These are phyloP conservation scores for Eurotiales sp. DNA, from an alignment of 2,329 filamentous ascomycete genomes.

Conservation along the genomic window DNA sequence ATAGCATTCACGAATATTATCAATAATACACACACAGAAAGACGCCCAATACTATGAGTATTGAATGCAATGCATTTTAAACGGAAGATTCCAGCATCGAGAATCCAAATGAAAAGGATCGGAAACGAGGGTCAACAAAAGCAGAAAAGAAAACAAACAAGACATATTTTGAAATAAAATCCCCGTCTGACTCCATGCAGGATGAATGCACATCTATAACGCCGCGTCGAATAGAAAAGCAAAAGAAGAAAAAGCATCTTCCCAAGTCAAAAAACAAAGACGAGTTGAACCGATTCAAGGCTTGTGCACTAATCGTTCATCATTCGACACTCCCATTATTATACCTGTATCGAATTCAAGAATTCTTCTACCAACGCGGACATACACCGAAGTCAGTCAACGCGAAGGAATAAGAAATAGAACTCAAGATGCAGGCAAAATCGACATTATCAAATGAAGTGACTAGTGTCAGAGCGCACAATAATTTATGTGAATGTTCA, in stretches of 20 bases:
- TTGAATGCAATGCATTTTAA: no score
- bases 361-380: constrained; percentile 4
- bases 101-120: no score
- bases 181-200: neutral
- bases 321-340: neutral
- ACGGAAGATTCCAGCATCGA: no score
- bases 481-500: neutral
- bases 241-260: neutral
- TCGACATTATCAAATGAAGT: neutral
- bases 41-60: no score
- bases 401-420: constrained; percentile 5
- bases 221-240: neutral
- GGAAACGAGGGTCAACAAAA: neutral
- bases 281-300: neutral
- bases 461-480: neutral
- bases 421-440: constrained; percentile 1
- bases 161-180: neutral
- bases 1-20: no score
- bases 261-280: neutral
- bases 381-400: constrained; percentile 18
- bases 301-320: neutral
- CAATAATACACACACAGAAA: no score
- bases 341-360: constrained; percentile 3
- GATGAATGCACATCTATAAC: neutral
- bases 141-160: neutral